Evolutionary conservation across 257 asterid genomes (phyloP).

Genomic region (Solanum raphanifolium): DNA sequence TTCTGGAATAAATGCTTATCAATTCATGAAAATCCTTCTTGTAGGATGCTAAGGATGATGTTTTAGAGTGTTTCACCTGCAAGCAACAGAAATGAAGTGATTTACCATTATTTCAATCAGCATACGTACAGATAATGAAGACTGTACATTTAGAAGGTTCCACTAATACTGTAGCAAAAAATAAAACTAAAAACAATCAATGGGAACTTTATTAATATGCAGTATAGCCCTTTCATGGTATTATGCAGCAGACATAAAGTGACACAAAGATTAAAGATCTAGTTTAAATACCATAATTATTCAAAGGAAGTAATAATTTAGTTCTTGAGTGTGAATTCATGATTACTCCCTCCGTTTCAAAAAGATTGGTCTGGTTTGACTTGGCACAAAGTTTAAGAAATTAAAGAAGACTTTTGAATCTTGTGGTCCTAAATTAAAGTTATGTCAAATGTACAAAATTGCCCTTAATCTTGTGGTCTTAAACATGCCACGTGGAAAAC

Average conservation of each 20-base stretch:
- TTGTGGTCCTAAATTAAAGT: too few species aligned
- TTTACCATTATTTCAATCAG: not conserved
- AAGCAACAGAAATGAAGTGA: not conserved
- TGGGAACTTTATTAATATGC: not conserved
- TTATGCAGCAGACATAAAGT: not conserved
- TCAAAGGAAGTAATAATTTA: not conserved
- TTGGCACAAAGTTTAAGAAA: too few species aligned
- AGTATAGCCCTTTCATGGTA: not conserved
- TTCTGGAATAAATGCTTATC: slow-evolving; percentile 3
- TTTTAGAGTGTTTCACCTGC: slow-evolving; percentile 69
- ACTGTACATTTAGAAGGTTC: not conserved
- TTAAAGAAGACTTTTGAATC: too few species aligned
- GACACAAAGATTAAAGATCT: not conserved
- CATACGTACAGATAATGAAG: not conserved
- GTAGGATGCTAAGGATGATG: slow-evolving; percentile 46
- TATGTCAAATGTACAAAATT: too few species aligned
- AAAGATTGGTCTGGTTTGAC: too few species aligned
- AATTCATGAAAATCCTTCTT: slow-evolving; percentile 48
- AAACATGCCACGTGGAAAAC: too few species aligned
- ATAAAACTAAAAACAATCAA: not conserved
- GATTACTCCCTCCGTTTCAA: too few species aligned
- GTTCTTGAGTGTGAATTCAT: not conserved
- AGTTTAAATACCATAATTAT: not conserved
- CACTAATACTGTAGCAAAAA: not conserved
- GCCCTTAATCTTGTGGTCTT: too few species aligned